A percentile compares a stretch with the other conserved stretches of the same genome.
phyloP scores from a whole-genome alignment of 768 basidiomycete genomes.

The Mycena epipterygia region DNA sequence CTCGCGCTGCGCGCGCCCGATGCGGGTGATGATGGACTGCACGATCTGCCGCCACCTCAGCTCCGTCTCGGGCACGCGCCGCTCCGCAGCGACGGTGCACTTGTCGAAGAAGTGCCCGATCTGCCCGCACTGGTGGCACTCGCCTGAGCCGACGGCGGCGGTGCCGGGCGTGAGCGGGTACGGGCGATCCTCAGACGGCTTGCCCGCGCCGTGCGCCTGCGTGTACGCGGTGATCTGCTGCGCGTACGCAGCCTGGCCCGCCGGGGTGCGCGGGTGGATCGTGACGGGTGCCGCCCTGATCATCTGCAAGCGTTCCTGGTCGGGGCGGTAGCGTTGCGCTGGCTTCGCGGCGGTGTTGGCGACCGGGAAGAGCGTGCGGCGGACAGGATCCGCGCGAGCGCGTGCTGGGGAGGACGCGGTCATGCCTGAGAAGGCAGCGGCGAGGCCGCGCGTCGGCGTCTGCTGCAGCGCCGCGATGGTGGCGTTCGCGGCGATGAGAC shows the following conservation, averaged over 20 bases:
- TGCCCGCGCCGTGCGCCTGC: neutral
- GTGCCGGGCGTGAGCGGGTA: conserved; percentile 43
- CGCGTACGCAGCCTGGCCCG: conserved; percentile 25
- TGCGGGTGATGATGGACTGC: neutral
- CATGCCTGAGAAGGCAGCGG: neutral
- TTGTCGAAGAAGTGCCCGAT: conserved; percentile 11
- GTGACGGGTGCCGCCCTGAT: neutral
- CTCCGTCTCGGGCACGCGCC: conserved; percentile 27
- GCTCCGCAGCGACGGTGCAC: neutral
- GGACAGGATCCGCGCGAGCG: neutral
- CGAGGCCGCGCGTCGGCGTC: neutral
- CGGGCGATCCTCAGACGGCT: conserved; percentile 29
- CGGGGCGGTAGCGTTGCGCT: neutral
- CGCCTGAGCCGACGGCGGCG: conserved; percentile 29
- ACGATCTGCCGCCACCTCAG: conserved; percentile 34
- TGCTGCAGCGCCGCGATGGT: conserved; percentile 1
- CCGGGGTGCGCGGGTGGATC: conserved; percentile 34
- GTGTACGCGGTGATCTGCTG: conserved; percentile 25
- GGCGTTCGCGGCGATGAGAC: neutral
- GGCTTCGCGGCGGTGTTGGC: neutral
- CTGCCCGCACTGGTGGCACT: conserved; percentile 42
- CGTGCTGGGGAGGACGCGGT: neutral
- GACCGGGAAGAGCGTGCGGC: neutral
- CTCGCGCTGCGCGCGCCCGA: neutral
- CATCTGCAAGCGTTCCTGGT: neutral